A percentile compares a stretch with the other conserved stretches of the same genome.
These are phyloP conservation scores for Fragaria iinumae DNA, from an alignment of 306 rosid genomes.

Conservation along the genomic window DNA sequence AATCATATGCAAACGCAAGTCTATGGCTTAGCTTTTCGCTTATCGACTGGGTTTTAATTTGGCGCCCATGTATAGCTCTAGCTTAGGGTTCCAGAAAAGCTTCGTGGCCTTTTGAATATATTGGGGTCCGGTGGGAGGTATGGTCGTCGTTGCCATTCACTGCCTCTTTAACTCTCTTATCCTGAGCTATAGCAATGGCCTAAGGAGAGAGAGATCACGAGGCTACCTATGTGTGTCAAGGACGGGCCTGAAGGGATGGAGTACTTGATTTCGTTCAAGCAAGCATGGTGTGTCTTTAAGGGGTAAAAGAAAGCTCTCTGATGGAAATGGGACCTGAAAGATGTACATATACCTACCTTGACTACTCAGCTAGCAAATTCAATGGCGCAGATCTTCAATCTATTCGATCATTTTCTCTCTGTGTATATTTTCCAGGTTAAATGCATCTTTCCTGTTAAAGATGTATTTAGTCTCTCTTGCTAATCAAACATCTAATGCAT, in stretches of 20 bases:
- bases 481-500: not conserved
- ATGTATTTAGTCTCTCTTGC: not conserved
- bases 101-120: constrained; percentile 6
- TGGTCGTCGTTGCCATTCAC: not conserved
- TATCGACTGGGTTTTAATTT: not conserved
- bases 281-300: not conserved
- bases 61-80: not conserved
- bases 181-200: not conserved
- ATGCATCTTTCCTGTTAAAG: not conserved
- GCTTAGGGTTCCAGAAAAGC: constrained; percentile 2
- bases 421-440: not conserved
- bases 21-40: not conserved
- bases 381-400: not conserved
- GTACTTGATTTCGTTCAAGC: not conserved
- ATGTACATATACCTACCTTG: not conserved
- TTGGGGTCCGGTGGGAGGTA: not conserved
- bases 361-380: not conserved
- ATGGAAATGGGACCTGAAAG: not conserved
- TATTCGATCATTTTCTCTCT: not conserved
- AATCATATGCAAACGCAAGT: constrained; percentile 16
- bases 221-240: not conserved
- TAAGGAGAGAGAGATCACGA: not conserved
- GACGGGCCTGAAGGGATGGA: not conserved
- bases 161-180: not conserved
- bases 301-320: not conserved